Conservation (phyloP, 768 basidiomycete species). For the Mycena maculata region DNA sequence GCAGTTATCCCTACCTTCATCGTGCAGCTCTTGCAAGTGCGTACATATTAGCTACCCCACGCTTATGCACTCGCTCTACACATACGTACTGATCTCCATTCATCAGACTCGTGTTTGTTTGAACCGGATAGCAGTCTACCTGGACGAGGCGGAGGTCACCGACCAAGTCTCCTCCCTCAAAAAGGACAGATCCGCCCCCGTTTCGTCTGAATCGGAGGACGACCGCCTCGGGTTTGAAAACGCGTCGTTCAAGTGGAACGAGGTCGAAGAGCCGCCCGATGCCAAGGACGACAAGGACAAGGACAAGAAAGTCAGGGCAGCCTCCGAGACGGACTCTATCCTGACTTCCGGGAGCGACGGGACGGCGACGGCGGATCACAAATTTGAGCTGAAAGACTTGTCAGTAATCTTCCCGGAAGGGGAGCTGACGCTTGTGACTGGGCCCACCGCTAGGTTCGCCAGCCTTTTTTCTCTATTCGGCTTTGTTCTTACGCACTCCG, state of each 20-base stretch:
- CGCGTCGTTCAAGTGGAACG: constrained; percentile 74
- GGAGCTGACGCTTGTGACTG: constrained; percentile 76
- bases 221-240: constrained; percentile 67
- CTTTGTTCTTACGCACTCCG: neutral
- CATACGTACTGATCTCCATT: neutral
- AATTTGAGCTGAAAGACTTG: constrained; percentile 78
- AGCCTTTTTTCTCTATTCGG: neutral
- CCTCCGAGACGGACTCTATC: constrained; percentile 26
- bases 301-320: constrained; percentile 16
- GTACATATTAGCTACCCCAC: neutral
- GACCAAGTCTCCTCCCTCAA: constrained; percentile 77
- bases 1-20: constrained; percentile 78
- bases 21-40: constrained; percentile 77
- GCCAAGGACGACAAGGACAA: constrained; percentile 33
- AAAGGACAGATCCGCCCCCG: constrained; percentile 42
- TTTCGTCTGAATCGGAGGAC: constrained; percentile 44
- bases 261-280: constrained; percentile 45
- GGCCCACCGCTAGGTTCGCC: constrained; percentile 71
- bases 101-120: constrained; percentile 70
- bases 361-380: constrained; percentile 53
- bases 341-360: constrained; percentile 32
- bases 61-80: no score
- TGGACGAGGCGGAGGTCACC: constrained; percentile 77
- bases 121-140: constrained; percentile 74
- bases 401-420: constrained; percentile 78